Evolutionary conservation across 1,284 basidiomycete species (phyloP).

Genomic region (Cryptococcus maquisensis): DNA sequence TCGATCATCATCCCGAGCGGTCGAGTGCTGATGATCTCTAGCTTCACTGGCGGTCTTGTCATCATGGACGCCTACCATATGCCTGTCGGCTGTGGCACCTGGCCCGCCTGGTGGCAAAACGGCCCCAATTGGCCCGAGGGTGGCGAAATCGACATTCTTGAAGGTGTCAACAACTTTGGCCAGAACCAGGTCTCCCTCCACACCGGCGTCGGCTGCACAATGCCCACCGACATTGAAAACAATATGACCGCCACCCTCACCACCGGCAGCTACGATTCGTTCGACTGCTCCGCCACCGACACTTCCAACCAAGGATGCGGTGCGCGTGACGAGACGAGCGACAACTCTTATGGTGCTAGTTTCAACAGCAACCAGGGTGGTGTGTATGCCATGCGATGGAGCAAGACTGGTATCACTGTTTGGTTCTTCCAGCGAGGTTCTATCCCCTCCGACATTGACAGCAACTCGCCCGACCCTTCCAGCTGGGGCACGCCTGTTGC

Average conservation of each 20-base stretch:
- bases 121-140: conserved; percentile 54
- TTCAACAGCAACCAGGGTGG: conserved; percentile 50
- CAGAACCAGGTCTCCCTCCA: conserved; percentile 51
- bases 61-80: conserved; percentile 83
- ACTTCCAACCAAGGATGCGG: conserved; percentile 51
- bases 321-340: conserved; percentile 31
- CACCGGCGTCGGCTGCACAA: conserved; percentile 50
- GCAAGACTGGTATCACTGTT: conserved; percentile 64
- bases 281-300: conserved; percentile 43
- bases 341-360: conserved; percentile 42
- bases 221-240: conserved; percentile 52
- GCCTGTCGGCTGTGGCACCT: conserved; percentile 82
- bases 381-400: conserved; percentile 62
- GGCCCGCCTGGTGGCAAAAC: conserved; percentile 53
- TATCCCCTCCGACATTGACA: conserved; percentile 69
- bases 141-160: conserved; percentile 57
- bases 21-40: conserved; percentile 25
- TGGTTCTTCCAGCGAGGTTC: conserved; percentile 71
- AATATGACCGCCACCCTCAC: conserved; percentile 55
- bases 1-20: background rate
- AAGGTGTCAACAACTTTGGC: conserved; percentile 49
- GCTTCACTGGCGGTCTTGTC: conserved; percentile 63
- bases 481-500: conserved; percentile 72
- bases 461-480: conserved; percentile 62
- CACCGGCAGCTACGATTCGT: conserved; percentile 42